Conservation (phyloP, 2,329 filamentous ascomycete genomes). For the Bipolaris oryzae region DNA sequence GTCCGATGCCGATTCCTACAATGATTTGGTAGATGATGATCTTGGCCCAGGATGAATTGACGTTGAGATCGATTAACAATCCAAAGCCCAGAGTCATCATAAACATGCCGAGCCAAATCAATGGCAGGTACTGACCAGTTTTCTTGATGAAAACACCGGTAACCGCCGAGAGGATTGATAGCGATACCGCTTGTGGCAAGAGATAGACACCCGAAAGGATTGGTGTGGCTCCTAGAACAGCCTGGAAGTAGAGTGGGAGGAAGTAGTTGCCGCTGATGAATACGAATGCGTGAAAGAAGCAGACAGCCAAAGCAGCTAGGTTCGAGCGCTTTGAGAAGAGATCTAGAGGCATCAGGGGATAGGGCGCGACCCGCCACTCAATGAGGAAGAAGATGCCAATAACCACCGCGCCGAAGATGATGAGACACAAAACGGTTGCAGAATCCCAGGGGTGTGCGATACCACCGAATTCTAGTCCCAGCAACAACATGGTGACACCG, state of each 20-base stretch:
- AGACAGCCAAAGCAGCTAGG: slow-evolving; percentile 67
- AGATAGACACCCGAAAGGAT: slow-evolving; percentile 77
- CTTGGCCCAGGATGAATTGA: slow-evolving; percentile 45
- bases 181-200: slow-evolving; percentile 70
- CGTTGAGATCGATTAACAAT: slow-evolving; percentile 45
- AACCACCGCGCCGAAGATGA: slow-evolving; percentile 72
- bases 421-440: slow-evolving; percentile 74
- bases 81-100: slow-evolving; percentile 49
- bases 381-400: slow-evolving; percentile 71
- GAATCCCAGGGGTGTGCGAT: slow-evolving; percentile 76
- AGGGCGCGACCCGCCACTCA: slow-evolving; percentile 75
- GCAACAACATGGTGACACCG: slow-evolving; percentile 82
- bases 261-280: slow-evolving; percentile 83
- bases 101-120: slow-evolving; percentile 46
- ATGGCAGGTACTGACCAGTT: slow-evolving; percentile 52
- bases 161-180: slow-evolving; percentile 66
- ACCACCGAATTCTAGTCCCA: slow-evolving; percentile 85
- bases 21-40: slow-evolving; percentile 50
- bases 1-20: slow-evolving; percentile 59
- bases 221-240: slow-evolving; percentile 70
- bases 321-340: slow-evolving; percentile 73
- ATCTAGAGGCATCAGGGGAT: slow-evolving; percentile 76
- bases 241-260: slow-evolving; percentile 84
- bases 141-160: slow-evolving; percentile 61
- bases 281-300: slow-evolving; percentile 75